A percentile compares a stretch with the other conserved stretches of the same genome.
Evolutionary conservation across 2,329 filamentous ascomycete genomes (phyloP).

Genomic region (Sphaerostilbella broomeana): DNA sequence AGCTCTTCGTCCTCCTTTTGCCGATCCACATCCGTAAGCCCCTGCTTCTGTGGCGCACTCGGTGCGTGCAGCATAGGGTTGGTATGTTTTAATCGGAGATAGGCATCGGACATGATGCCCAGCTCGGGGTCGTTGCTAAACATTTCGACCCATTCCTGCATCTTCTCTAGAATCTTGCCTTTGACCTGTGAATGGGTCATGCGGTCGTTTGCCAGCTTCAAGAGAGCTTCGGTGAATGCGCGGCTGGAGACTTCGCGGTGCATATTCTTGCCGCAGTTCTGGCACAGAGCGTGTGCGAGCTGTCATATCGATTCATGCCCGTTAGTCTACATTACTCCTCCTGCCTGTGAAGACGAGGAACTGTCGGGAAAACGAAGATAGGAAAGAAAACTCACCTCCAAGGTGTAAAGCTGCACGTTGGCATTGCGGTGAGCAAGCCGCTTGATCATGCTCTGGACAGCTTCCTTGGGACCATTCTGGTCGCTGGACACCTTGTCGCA

Average conservation of each 20-base stretch:
- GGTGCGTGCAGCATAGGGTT: conserved; percentile 88
- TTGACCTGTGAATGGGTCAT: conserved; percentile 97
- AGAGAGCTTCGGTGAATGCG: conserved; percentile 87
- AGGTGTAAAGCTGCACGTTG: conserved; percentile 91
- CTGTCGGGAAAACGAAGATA: conserved; percentile 5
- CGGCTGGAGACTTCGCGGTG: conserved; percentile 86
- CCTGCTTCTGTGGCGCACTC: conserved; percentile 86
- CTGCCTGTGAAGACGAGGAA: conserved; percentile 9
- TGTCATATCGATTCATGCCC: no score
- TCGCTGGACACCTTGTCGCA: conserved; percentile 54
- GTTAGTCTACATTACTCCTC: no score
- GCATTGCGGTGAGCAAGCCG: conserved; percentile 87
- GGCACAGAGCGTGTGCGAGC: conserved; percentile 84
- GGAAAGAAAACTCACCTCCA: conserved; percentile 55
- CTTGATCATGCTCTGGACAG: conserved; percentile 84
- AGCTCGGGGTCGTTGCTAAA: conserved; percentile 83
- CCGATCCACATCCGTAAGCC: conserved; percentile 82
- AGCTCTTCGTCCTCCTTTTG: conserved; percentile 96
- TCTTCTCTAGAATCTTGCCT: conserved; percentile 91
- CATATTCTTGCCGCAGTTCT: conserved; percentile 82
- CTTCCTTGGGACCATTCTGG: conserved; percentile 65
- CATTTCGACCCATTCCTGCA: conserved; percentile 95
- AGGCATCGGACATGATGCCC: conserved; percentile 96
- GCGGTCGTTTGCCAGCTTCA: conserved; percentile 85
- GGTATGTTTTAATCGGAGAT: conserved; percentile 72